These are phyloP conservation scores for Colletotrichum neosansevieriae DNA, from an alignment of 2,329 filamentous ascomycete species.

Conservation along the genomic window DNA sequence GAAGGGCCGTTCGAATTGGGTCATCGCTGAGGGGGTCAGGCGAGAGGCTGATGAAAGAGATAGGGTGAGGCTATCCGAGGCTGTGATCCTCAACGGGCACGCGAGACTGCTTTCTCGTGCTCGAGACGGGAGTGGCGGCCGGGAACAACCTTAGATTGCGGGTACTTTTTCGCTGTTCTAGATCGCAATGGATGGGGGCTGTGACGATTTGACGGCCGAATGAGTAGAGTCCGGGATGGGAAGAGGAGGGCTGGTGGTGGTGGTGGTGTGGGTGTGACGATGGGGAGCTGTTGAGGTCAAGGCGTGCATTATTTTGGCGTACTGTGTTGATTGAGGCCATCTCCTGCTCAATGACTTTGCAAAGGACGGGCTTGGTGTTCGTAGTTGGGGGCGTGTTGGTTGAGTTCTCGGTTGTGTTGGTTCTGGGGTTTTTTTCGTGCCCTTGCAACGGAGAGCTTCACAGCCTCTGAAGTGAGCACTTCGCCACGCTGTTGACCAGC, in stretches of 20 bases:
- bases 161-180: constrained; percentile 17
- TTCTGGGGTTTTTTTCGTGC: not conserved
- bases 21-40: constrained; percentile 5
- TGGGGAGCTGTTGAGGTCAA: not conserved
- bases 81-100: not conserved
- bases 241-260: not conserved
- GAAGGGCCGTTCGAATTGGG: not conserved
- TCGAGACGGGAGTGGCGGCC: constrained; percentile 30
- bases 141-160: constrained; percentile 31
- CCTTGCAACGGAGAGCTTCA: constrained; percentile 20
- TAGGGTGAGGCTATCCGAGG: constrained; percentile 23
- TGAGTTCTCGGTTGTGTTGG: constrained; percentile 10
- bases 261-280: not conserved
- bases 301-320: not conserved
- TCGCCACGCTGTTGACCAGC: constrained; percentile 16
- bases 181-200: constrained; percentile 8
- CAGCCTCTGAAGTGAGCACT: constrained; percentile 27
- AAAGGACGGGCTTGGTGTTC: not conserved
- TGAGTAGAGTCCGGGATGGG: constrained; percentile 1
- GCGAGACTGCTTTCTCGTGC: constrained; percentile 1
- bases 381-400: constrained; percentile 21
- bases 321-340: not conserved
- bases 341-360: not conserved
- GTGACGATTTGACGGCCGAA: not conserved
- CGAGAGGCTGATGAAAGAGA: not conserved